A percentile compares a stretch with the other conserved stretches of the same genome.
Evolutionary conservation across 2,329 filamentous ascomycete species (phyloP).

Genomic region (Venturia carpophila): DNA sequence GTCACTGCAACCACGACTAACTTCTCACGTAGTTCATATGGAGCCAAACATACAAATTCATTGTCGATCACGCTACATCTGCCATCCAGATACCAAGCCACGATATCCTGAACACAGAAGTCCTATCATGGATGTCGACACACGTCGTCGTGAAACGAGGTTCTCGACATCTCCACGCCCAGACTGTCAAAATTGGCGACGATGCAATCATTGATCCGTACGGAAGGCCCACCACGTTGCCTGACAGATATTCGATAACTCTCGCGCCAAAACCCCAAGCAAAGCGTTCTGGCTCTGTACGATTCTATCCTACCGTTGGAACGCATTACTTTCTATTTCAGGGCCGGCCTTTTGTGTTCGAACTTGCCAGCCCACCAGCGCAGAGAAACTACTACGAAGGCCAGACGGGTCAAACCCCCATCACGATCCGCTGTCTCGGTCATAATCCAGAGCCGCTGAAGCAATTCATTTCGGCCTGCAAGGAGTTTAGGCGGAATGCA

Average conservation of each 20-base stretch:
- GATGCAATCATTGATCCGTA: slow-evolving; percentile 2
- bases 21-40: background rate
- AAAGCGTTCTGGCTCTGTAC: background rate
- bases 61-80: background rate
- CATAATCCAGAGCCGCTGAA: background rate
- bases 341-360: background rate
- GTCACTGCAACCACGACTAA: background rate
- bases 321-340: background rate
- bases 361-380: background rate
- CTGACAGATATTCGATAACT: background rate
- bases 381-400: background rate
- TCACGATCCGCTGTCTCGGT: slow-evolving; percentile 3
- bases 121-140: slow-evolving; percentile 10
- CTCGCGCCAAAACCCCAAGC: background rate
- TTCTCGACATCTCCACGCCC: background rate
- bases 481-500: background rate
- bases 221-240: background rate
- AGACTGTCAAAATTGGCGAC: background rate
- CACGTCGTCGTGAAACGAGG: background rate
- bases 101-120: slow-evolving; percentile 7
- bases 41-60: background rate
- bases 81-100: background rate
- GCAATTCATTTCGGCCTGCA: background rate
- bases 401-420: background rate
- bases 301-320: slow-evolving; percentile 7